Evolutionary conservation across 1,284 basidiomycete genomes (phyloP).

Genomic region (Hymenochaete sp.): DNA sequence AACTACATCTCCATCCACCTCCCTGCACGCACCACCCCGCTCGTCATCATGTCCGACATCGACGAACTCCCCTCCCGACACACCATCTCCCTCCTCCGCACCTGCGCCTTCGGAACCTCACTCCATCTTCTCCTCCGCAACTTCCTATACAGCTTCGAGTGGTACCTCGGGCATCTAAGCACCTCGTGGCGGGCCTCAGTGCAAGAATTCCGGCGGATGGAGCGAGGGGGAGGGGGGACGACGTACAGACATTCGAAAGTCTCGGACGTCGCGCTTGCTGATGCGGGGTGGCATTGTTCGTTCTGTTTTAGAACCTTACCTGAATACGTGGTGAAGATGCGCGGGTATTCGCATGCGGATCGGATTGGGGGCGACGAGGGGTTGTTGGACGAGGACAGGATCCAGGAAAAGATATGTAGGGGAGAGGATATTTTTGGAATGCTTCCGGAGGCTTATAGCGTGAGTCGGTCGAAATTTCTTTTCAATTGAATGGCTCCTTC

Average conservation of each 20-base stretch:
- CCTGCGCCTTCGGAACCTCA: constrained; percentile 47
- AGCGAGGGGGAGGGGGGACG: constrained; percentile 22
- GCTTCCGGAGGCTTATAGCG: constrained; percentile 55
- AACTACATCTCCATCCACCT: constrained; percentile 24
- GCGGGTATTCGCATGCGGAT: constrained; percentile 57
- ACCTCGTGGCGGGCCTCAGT: constrained; percentile 50
- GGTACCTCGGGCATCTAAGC: constrained; percentile 43
- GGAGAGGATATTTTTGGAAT: constrained; percentile 60
- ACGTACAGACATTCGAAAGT: constrained; percentile 52
- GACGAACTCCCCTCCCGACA: constrained; percentile 58
- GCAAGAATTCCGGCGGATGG: no score
- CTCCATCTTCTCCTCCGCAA: constrained; percentile 60
- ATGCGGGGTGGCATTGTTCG: constrained; percentile 54
- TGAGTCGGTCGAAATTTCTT: constrained; percentile 19
- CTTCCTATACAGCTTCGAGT: constrained; percentile 61
- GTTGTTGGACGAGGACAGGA: constrained; percentile 41
- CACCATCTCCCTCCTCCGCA: constrained; percentile 46
- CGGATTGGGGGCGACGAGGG: constrained; percentile 45
- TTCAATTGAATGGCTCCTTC: constrained; percentile 11
- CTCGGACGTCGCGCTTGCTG: constrained; percentile 45
- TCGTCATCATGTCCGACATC: constrained; percentile 61
- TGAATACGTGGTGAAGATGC: constrained; percentile 5
- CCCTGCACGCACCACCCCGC: constrained; percentile 22
- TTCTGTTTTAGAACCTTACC: constrained; percentile 55
- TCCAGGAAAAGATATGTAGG: constrained; percentile 51